A percentile compares a stretch with the other conserved stretches of the same genome.
These are phyloP conservation scores for Lactarius sanguifluus DNA, from an alignment of 768 basidiomycete genomes.

Conservation along the genomic window DNA sequence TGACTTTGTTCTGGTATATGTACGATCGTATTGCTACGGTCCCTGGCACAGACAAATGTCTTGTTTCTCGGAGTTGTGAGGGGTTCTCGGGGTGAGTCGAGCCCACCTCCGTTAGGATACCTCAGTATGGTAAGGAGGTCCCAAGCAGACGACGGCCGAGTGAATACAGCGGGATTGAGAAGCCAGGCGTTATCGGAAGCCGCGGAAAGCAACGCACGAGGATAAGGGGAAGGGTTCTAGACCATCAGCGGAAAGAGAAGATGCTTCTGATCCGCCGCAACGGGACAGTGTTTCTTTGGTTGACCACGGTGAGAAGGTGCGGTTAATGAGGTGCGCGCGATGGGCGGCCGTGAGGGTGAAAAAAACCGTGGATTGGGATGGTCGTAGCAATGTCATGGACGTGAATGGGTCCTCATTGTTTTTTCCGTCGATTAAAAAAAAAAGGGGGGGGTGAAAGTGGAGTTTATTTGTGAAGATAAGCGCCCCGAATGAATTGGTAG, in stretches of 20 bases:
- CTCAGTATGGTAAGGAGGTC: conserved; percentile 16
- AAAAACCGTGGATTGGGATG: conserved; percentile 11
- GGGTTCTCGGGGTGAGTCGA: conserved; percentile 20
- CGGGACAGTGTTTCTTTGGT: conserved; percentile 26
- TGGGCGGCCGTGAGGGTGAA: conserved; percentile 27
- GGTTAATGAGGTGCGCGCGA: conserved; percentile 28
- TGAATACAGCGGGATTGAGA: conserved; percentile 24
- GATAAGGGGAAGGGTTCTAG: conserved; percentile 29
- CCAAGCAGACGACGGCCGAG: conserved; percentile 12
- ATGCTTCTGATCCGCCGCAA: conserved; percentile 29
- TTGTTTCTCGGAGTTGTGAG: conserved; percentile 26
- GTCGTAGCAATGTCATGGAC: conserved; percentile 14
- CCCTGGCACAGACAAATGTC: conserved; percentile 8
- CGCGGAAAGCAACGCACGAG: conserved; percentile 29
- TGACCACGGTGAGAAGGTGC: conserved; percentile 26
- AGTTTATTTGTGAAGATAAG: background rate
- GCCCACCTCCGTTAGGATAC: conserved; percentile 19
- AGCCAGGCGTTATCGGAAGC: conserved; percentile 29
- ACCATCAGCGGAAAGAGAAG: conserved; percentile 26
- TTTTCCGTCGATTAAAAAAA: background rate
- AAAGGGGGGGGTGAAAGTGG: background rate
- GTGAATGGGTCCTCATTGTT: conserved; percentile 7
- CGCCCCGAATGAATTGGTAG: conserved; percentile 21
- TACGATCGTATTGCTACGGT: conserved; percentile 3
- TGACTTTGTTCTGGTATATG: background rate